Base-by-base conservation (phyloP, 306 rosid species). In the Geum urbanum region DNA sequence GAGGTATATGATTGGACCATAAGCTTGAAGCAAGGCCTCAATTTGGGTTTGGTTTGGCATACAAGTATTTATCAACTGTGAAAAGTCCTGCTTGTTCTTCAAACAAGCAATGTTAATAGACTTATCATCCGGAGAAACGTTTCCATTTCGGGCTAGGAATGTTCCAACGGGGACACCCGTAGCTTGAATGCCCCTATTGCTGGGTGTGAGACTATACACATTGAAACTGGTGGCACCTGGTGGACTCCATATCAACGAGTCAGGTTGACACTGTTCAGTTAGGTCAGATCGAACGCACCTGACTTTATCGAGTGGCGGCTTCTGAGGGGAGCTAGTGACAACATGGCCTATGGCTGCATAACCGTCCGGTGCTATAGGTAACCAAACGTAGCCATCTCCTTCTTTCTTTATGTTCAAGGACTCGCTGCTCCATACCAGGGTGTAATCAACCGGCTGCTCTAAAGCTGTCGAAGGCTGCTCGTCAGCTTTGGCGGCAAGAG, bases 311-410 rank as follows among this genome's bases (percentile, higher is more conserved):
- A 82, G 84, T 9, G 91, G 52, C 12, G 96, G 98, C 72, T 89
- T 86, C 4, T 72, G 74, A 11, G 78, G 69, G 1, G 90, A 70
- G 66, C 44, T 74, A 12, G 96, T 92, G 76, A 87, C 81, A 9
- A 87, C 82, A 27, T 81, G 70, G 40, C 97, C 96, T 1, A 86
- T 32, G 3, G 96, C 86, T 76, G 84, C 82, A 68, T 92, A 92
- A 3, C 97, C 96, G 15, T 72, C 62, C 0, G 90, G 89, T 9
- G 97, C 71, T 9, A 66, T 69, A 43, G 97, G 97, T 48, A 80
- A 60, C 97, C 96, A 92, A 59, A 92, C 27, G 54, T 84, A 92
- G 8, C 82, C 86, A 43, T 78, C 45, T 4, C 72, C 77, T 12
- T 90, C 88, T 78, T 80, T 77, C 66, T 79, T 74, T 45, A 80